Base-by-base conservation (phyloP, 225 moss, liverwort and hornwort genomes). In the Pleurozium schreberi region DNA sequence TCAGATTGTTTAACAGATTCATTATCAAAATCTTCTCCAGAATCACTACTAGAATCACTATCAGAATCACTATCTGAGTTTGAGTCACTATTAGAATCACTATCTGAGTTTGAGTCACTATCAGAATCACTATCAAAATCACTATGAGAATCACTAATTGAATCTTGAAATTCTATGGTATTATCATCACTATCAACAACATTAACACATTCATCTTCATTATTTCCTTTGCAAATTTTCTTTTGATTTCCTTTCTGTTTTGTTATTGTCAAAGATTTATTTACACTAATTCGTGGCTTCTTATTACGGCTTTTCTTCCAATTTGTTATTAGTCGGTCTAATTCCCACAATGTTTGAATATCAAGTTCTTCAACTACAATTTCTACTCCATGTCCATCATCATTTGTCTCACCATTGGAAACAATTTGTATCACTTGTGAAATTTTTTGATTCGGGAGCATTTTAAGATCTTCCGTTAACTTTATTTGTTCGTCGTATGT, bases 271-370 rank as follows among this genome's bases (percentile, higher is more conserved):
- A 10, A 50, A 33, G n/a, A 26, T 34, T 52, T 63, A 12, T 34
- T 31, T 25, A 14, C 2, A 14, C 5, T 2, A 63, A 10, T 25
- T 67, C 12, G 76, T 0, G 85, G 80, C 16, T 89, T 89, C 0
- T 89, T 85, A 28, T 85, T 89, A 12, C 85, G 70, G 8, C 89
- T 60, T 71, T 85, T 85, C 18, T 93, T 94, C 76, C 95, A 95
- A 86, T 98, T 95, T 34, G 91, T 92, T 5, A 95, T 90, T 55
- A 97, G 87, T 38, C 91, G 92, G 33, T 96, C 90, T 61, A 97
- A 67, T 85, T 96, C 93, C 94, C 94, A 95, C 53, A 98, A 85
- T 17, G 93, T 95, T 14, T 84, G 82, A 11, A 60, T 84, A 76
- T 95, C 94, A 45, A 95, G 86, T 1, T 92, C 78, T 18, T 91